Evolutionary conservation across 768 basidiomycete species (phyloP).

Genomic region (Lactarius tabidus): DNA sequence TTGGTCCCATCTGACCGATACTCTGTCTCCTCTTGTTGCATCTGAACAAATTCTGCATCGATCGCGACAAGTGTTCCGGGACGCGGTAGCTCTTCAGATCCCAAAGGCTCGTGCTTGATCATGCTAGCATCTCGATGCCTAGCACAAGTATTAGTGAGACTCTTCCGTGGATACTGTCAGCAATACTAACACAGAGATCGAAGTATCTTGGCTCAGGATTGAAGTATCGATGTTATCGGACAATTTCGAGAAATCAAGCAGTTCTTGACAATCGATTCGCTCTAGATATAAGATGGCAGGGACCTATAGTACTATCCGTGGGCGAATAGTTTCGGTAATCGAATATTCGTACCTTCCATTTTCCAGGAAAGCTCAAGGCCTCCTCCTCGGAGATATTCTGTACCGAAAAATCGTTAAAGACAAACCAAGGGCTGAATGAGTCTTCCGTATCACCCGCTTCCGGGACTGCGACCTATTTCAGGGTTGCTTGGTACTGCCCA

Average conservation of each 20-base stretch:
- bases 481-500: not conserved
- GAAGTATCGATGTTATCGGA: conserved; percentile 64
- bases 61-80: conserved; percentile 90
- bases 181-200: conserved; percentile 69
- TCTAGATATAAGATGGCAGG: conserved; percentile 92
- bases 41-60: conserved; percentile 95
- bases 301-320: conserved; percentile 41
- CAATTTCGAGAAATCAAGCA: conserved; percentile 60
- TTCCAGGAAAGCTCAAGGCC: conserved; percentile 79
- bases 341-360: conserved; percentile 73
- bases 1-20: conserved; percentile 93
- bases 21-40: conserved; percentile 98
- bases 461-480: conserved; percentile 49
- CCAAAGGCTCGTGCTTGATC: conserved; percentile 76
- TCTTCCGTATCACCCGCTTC: conserved; percentile 45
- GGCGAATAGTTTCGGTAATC: not conserved
- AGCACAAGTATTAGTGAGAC: not conserved
- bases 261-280: conserved; percentile 54
- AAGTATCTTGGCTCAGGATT: conserved; percentile 82
- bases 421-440: conserved; percentile 66
- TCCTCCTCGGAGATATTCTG: conserved; percentile 80
- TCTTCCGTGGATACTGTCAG: not conserved
- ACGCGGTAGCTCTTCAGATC: conserved; percentile 70
- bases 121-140: conserved; percentile 72
- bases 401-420: conserved; percentile 97